Conservation (phyloP, 257 asterid genomes). For the Penstemon eatonii region DNA sequence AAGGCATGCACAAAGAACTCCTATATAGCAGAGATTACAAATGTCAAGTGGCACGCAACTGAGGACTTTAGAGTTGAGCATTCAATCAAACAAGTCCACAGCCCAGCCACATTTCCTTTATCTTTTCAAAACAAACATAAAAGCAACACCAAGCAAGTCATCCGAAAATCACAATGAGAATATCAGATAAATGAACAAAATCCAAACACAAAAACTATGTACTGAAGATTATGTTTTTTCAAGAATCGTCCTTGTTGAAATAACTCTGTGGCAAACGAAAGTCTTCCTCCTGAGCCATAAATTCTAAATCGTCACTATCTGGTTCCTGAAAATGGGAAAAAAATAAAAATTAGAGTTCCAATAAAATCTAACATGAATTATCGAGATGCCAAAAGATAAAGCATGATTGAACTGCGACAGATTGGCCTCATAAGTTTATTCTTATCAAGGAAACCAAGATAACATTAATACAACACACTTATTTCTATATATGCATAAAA, state of each 20-base stretch:
- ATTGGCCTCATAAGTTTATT: neutral
- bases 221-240: constrained; percentile 30
- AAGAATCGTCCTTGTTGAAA: constrained; percentile 54
- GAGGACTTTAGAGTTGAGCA: constrained; percentile 4
- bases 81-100: neutral
- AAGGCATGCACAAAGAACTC: neutral
- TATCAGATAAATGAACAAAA: constrained; percentile 22
- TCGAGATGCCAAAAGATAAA: neutral
- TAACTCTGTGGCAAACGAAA: constrained; percentile 80
- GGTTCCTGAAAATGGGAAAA: constrained; percentile 59
- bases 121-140: constrained; percentile 4
- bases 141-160: constrained; percentile 13
- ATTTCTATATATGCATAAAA: too few relatives aligned
- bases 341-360: neutral
- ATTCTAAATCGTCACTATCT: constrained; percentile 74
- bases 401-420: constrained; percentile 3
- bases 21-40: neutral
- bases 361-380: neutral
- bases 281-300: constrained; percentile 74
- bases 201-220: constrained; percentile 24
- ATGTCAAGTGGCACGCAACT: constrained; percentile 1
- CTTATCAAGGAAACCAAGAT: neutral
- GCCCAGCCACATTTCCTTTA: constrained; percentile 6
- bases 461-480: too few relatives aligned
- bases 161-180: neutral